phyloP scores from a whole-genome alignment of 495 filamentous ascomycete species.

The Cenococcum geophilum region DNA sequence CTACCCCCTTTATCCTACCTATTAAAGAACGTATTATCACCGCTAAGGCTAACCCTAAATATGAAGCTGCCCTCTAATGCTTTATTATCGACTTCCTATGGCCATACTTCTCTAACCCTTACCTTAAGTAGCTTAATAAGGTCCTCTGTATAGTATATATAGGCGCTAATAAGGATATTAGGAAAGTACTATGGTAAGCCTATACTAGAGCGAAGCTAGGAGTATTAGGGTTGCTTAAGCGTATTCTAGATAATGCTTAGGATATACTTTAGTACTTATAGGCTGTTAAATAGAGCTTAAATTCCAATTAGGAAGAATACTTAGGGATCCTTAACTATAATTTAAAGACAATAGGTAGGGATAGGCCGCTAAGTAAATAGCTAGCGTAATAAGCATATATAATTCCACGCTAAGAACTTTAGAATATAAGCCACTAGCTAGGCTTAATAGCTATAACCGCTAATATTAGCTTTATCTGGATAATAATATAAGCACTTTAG shows the following conservation, averaged over 20 bases:
- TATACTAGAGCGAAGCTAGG: slow-evolving; percentile 17
- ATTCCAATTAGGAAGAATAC: slow-evolving; percentile 24
- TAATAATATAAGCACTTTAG: too few relatives aligned
- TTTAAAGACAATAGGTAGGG: slow-evolving; percentile 20
- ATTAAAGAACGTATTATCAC: slow-evolving; percentile 9
- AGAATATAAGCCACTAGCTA: too few relatives aligned
- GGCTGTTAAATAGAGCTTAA: slow-evolving; percentile 22
- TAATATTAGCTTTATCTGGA: too few relatives aligned
- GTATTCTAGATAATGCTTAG: slow-evolving; percentile 24
- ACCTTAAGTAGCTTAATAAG: slow-evolving; percentile 11
- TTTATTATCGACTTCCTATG: slow-evolving; percentile 18
- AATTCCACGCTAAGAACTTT: too few relatives aligned
- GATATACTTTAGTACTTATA: slow-evolving; percentile 26
- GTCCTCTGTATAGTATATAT: slow-evolving; percentile 10
- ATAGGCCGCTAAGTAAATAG: too few relatives aligned
- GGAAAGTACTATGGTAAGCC: slow-evolving; percentile 22
- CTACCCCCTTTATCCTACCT: slow-evolving; percentile 7
- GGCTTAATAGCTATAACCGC: too few relatives aligned
- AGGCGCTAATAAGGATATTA: slow-evolving; percentile 24
- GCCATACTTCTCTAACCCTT: slow-evolving; percentile 16
- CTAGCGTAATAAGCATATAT: too few relatives aligned
- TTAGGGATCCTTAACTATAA: slow-evolving; percentile 17
- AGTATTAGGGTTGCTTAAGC: slow-evolving; percentile 22
- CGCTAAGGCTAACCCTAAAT: slow-evolving; percentile 22
- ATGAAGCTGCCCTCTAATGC: slow-evolving; percentile 17